Percentiles rank a stretch among this genome's conserved stretches.
These are phyloP conservation scores for Sporothrix pallida DNA, from an alignment of 2,329 filamentous ascomycete genomes.

Conservation along the genomic window DNA sequence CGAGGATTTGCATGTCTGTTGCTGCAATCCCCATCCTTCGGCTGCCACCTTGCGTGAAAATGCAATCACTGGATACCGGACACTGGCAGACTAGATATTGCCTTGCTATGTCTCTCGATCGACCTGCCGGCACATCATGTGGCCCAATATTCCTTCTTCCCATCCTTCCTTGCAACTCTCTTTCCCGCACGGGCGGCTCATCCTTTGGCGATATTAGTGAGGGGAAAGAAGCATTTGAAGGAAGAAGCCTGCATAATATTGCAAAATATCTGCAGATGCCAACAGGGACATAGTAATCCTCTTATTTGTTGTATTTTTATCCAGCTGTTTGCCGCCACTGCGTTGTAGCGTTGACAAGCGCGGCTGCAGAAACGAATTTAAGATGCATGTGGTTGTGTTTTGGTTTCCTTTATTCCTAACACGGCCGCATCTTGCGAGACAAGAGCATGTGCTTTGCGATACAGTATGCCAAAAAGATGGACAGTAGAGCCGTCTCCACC, in stretches of 20 bases:
- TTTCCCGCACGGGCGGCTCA: constrained; percentile 1
- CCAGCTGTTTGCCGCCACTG: not conserved
- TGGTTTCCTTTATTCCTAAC: not conserved
- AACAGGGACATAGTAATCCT: not conserved
- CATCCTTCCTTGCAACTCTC: constrained; percentile 2
- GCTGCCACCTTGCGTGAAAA: not conserved
- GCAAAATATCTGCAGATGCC: not conserved
- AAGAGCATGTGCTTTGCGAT: not conserved
- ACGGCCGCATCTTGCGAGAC: not conserved
- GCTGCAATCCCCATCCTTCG: constrained; percentile 4
- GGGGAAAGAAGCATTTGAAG: not conserved
- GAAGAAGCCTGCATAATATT: not conserved
- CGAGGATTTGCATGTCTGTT: not conserved
- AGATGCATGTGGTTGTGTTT: too few relatives aligned
- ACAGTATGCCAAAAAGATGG: not conserved
- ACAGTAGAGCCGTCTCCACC: not conserved
- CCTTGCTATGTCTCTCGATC: not conserved
- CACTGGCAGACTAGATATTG: not conserved
- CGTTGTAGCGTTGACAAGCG: not conserved
- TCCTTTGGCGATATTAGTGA: not conserved
- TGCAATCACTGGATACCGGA: too few relatives aligned
- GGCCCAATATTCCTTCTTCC: not conserved
- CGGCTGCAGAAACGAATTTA: too few relatives aligned
- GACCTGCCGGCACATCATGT: not conserved
- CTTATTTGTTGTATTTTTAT: not conserved